Base-by-base conservation (phyloP, 768 basidiomycete species). In the Collybiopsis luxurians region DNA sequence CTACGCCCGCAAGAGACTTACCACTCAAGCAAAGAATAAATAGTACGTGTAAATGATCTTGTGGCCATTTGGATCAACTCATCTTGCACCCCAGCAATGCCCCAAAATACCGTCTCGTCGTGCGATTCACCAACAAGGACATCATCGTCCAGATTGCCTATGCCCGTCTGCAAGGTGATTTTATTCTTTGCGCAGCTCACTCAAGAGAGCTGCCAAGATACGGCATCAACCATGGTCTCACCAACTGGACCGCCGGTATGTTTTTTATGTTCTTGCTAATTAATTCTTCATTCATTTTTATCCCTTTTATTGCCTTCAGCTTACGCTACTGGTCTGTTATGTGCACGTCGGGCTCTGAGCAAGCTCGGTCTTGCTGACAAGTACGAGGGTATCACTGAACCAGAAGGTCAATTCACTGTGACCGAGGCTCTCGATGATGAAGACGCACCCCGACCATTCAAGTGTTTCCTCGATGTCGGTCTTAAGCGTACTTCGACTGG, bases 11-110 rank as follows among this genome's bases (percentile, higher is more conserved):
- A 97, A 98, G 80, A 88, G 95, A 64, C 85, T 99, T 55, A 86
- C 98, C 63, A 86, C 92, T 58, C 97, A 99, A 83, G 95, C 97
- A 58, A 99, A 99, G 84, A 98, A 98, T 87, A 98, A 98, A 82
- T 98, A 97, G 89, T 90, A 70, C 31, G 85, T 74, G 10, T 9
- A 49, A 24, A 1, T 17, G 11, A 21, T 3, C 15, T 49, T 26
- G 56, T 17, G 43, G 17, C 7, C 30, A 13, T 3, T 56, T 17
- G 19, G 39, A n/a, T 21, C 53, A 21, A 40, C 26, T 23, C 19
- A 43, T 19, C 10, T 28, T 19, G 9, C 42, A 1, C 34, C 28
- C 3, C 40, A 91, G 89, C 80, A 96, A 96, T 66, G 92, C 94
- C 38, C 95, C 95, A 55, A 97, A 98, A 79, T 97, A 97, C 78